These are phyloP conservation scores for Wickerhamomyces chambardii DNA, from an alignment of 805 yeast species.

Conservation along the genomic window DNA sequence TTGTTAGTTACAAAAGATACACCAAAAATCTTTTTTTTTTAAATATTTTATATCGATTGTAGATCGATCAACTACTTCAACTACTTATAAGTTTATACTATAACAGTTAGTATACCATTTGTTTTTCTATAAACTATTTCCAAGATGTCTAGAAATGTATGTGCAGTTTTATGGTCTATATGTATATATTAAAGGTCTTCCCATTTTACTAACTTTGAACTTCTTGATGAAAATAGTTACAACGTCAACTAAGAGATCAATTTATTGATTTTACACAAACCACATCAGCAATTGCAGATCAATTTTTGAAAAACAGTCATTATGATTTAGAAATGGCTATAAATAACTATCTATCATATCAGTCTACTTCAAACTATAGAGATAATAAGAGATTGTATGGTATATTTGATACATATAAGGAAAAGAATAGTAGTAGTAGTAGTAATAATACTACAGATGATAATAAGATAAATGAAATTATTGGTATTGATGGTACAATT, in stretches of 20 bases:
- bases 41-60: too few species aligned
- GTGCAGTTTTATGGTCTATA: not conserved
- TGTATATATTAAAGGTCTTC: too few species aligned
- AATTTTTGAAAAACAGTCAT: conserved; percentile 10
- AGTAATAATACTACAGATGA: too few species aligned
- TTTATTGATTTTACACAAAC: conserved; percentile 19
- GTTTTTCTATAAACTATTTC: too few species aligned
- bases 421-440: too few species aligned
- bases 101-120: too few species aligned
- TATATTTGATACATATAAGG: conserved; percentile 16
- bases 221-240: conserved; percentile 2
- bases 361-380: conserved; percentile 6
- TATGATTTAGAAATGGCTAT: conserved; percentile 19
- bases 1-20: too few species aligned
- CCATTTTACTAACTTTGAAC: not conserved
- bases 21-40: not conserved
- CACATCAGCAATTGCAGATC: conserved; percentile 13
- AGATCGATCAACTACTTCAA: too few species aligned
- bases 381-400: conserved; percentile 8
- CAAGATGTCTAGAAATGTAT: conserved; percentile 3
- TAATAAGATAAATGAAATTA: conserved; percentile 22
- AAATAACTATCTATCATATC: conserved; percentile 15
- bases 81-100: too few species aligned
- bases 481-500: conserved; percentile 77
- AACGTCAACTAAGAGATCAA: conserved; percentile 17